Base-by-base conservation (phyloP, 2,329 filamentous ascomycete genomes). In the Metarhizium humberi region DNA sequence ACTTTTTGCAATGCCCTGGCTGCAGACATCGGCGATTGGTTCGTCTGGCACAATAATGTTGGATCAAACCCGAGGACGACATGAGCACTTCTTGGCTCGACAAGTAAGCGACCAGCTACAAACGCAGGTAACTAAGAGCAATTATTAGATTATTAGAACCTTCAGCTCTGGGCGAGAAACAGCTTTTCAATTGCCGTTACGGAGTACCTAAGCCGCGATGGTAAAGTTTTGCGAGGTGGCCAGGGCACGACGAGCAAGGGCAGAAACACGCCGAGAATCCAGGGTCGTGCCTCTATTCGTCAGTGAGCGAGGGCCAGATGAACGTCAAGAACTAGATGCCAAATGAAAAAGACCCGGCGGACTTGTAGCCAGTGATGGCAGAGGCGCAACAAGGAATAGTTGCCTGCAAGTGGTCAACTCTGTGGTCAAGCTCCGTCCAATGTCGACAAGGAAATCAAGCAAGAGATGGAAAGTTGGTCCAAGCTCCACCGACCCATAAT, bases 391-490 rank as follows among this genome's bases (percentile, higher is more conserved):
- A 11, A 25, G 25, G 25, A 25, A 25, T 25, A 25, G 25, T 25
- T 25, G 25, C 25, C 25, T 25, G 25, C 10, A 34, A 7, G 10
- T 34, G 32, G 32, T 34, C 32, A 11, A 11, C 32, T 34, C 32
- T 34, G 32, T 25, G 25, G 25, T 25, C 25, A 25, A 25, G 25
- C 40, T 42, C 40, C 14, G n/a, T 16, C 40, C 13, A 25, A 25
- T 18, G n/a, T 30, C 42, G 34, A 52, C 25, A n/a, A 43, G 48
- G 40, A 18, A 36, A 2, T 36, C 4, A 20, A 47, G 38, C 18
- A 56, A 47, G 42, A 36, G 52, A 49, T 46, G 40, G 40, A 36
- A 50, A 47, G 30, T 25, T 43, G 53, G 43, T 14, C 54, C 54
- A 40, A 46, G 38, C 38, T 50, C 38, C 38, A 36, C 43, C 25